A percentile compares a stretch with the other conserved stretches of the same genome.
phyloP scores from a whole-genome alignment of 495 filamentous ascomycete species.

The Daldinia caldariorum region DNA sequence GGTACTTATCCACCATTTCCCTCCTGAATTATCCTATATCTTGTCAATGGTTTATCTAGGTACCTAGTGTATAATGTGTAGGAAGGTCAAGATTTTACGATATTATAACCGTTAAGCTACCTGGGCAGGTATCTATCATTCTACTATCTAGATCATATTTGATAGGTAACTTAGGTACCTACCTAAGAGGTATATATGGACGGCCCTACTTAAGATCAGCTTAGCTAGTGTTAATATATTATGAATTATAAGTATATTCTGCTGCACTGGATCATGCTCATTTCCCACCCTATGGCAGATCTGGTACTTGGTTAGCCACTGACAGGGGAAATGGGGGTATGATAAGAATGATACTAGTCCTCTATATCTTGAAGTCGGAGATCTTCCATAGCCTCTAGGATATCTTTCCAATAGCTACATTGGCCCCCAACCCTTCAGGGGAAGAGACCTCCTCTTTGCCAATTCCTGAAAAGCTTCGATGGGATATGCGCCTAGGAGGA shows the following conservation, averaged over 20 bases:
- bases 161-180: too few species aligned
- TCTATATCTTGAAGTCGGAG: constrained; percentile 42
- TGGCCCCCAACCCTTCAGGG: constrained; percentile 25
- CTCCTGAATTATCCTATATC: too few species aligned
- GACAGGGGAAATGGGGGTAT: not conserved
- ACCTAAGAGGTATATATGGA: too few species aligned
- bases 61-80: too few species aligned
- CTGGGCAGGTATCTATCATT: too few species aligned
- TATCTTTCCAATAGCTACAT: constrained; percentile 40
- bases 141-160: too few species aligned
- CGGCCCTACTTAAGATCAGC: too few species aligned
- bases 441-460: constrained; percentile 44
- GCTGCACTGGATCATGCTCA: constrained; percentile 62
- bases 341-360: not conserved
- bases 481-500: constrained; percentile 40
- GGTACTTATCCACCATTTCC: too few species aligned
- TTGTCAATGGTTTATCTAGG: too few species aligned
- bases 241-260: constrained; percentile 58
- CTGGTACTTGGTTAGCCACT: constrained; percentile 41
- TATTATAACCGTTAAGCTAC: too few species aligned
- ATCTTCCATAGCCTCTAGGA: constrained; percentile 52
- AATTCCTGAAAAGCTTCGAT: constrained; percentile 46
- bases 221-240: too few species aligned
- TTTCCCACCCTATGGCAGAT: constrained; percentile 76
- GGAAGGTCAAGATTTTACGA: too few species aligned